phyloP scores from a whole-genome alignment of 1,284 basidiomycete species.

The Testicularia cyperi region DNA sequence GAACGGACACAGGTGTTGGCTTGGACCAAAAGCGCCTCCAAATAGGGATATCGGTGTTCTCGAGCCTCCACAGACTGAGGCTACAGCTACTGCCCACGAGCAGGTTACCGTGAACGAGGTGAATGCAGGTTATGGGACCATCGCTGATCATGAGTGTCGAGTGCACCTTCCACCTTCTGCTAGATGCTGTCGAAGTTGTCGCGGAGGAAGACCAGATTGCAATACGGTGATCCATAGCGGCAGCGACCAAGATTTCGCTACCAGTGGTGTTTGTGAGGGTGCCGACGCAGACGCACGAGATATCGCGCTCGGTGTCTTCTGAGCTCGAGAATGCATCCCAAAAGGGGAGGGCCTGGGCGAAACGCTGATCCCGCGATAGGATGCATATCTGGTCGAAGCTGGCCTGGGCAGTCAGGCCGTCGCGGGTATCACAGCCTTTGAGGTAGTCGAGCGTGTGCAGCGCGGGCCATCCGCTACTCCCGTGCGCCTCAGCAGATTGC shows the following conservation, averaged over 20 bases:
- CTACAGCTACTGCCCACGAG: constrained; percentile 18
- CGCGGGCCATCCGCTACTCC: background rate
- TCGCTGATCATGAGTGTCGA: constrained; percentile 35
- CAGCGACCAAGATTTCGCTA: constrained; percentile 17
- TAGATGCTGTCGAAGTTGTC: constrained; percentile 6
- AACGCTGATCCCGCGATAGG: constrained; percentile 24
- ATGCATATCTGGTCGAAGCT: constrained; percentile 39
- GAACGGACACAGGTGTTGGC: constrained; percentile 14
- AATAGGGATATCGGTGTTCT: constrained; percentile 21
- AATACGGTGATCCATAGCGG: constrained; percentile 36
- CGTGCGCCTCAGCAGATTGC: background rate
- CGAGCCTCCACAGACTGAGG: constrained; percentile 34
- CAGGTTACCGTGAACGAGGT: constrained; percentile 21
- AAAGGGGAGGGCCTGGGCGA: constrained; percentile 36
- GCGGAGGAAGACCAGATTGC: constrained; percentile 27
- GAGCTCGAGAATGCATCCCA: constrained; percentile 42
- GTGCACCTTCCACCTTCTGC: constrained; percentile 35
- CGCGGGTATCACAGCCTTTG: constrained; percentile 12
- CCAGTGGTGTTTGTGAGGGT: no score
- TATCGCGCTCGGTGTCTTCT: constrained; percentile 12
- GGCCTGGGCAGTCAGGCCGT: constrained; percentile 17
- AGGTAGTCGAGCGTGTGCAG: constrained; percentile 2
- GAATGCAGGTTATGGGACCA: constrained; percentile 19
- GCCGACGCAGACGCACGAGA: constrained; percentile 19
- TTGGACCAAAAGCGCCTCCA: constrained; percentile 38